A percentile compares a stretch with the other conserved stretches of the same genome.
phyloP scores from a whole-genome alignment of 192 early-diverging fungal genomes.

The Endogone sp. region DNA sequence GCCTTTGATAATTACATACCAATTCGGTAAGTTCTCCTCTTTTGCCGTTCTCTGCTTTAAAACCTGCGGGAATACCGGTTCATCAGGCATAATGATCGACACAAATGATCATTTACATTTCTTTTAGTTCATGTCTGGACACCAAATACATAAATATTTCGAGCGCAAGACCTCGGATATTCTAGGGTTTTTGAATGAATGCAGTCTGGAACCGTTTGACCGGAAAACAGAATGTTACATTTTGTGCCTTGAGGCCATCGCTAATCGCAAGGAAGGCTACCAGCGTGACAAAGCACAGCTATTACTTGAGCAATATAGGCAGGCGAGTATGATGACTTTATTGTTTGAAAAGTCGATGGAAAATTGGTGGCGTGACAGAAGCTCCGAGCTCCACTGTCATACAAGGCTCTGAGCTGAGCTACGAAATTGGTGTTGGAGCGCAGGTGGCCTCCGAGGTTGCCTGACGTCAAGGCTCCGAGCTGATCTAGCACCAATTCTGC shows the following conservation, averaged over 20 bases:
- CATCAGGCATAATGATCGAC: no score
- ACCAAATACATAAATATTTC: background rate
- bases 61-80: no score
- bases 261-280: background rate
- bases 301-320: constrained; percentile 8
- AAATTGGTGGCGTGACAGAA: constrained; percentile 10
- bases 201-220: background rate
- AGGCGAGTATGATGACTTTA: constrained; percentile 8
- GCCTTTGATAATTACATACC: no score
- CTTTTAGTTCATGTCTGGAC: background rate
- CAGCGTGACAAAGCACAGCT: background rate
- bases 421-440: constrained; percentile 14
- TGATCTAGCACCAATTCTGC: constrained; percentile 12
- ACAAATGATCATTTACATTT: background rate
- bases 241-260: background rate
- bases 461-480: constrained; percentile 7
- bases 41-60: no score
- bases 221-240: background rate
- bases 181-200: background rate
- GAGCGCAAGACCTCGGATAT: background rate
- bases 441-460: constrained; percentile 6
- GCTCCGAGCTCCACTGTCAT: constrained; percentile 13
- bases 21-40: no score
- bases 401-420: constrained; percentile 10
- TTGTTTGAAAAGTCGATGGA: background rate